Percentiles rank a stretch among this genome's conserved stretches.
These are phyloP conservation scores for Talaromyces sp. DNA, from an alignment of 2,329 filamentous ascomycete genomes.

Conservation along the genomic window DNA sequence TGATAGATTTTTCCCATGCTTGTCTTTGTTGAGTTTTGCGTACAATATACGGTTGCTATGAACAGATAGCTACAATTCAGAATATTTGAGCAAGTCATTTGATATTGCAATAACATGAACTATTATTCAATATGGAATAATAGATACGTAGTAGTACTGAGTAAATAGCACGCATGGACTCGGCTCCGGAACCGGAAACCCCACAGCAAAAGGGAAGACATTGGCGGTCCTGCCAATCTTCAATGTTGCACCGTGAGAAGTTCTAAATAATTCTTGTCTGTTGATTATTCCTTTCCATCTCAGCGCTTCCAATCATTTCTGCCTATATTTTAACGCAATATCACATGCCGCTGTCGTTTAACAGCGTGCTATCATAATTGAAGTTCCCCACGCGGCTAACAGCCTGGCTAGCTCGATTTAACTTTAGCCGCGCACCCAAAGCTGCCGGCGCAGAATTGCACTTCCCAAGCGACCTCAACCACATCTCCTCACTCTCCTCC, in stretches of 20 bases:
- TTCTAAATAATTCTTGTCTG: too few species aligned
- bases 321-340: not conserved
- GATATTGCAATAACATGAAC: too few species aligned
- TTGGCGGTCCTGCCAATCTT: not conserved
- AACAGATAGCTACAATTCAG: not conserved
- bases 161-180: not conserved
- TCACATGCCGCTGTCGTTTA: not conserved
- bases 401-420: not conserved
- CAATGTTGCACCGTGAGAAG: not conserved
- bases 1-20: not conserved
- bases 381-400: not conserved
- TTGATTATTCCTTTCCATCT: not conserved
- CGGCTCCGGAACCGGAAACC: not conserved
- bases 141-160: too few species aligned
- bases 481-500: not conserved
- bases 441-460: not conserved
- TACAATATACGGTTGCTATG: not conserved
- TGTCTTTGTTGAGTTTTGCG: not conserved
- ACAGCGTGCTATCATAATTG: not conserved
- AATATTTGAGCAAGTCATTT: not conserved
- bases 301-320: not conserved
- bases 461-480: not conserved
- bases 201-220: not conserved
- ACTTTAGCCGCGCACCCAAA: not conserved
- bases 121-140: too few species aligned